Evolutionary conservation across 257 asterid species (phyloP), one percentile per base, ranked within the genome.

Genomic region (Anisodus tanguticus): DNA sequence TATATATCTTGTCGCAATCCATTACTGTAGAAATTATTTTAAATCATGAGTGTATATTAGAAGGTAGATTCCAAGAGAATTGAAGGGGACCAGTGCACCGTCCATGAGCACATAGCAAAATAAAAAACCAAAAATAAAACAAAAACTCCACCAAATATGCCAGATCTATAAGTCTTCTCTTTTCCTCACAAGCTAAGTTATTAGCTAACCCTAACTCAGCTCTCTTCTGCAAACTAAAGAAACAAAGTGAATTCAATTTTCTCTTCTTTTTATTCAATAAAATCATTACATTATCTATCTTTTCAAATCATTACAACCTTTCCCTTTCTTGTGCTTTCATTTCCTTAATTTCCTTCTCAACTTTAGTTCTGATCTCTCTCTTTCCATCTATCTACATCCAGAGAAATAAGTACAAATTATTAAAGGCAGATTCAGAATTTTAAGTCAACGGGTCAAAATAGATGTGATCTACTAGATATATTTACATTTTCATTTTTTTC

Each of bases 241-340:
- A 69, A 69, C 53, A 69, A 69, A 69, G 78, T 69, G 78, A 39
- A 59, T 2, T 17, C 31, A 17, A 13, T 55, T 55, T 15, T 55
- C 59, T 54, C 17, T 54, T 12, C 2, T 15, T 6, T 68, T 8
- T 39, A 15, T 69, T 69, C 77, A 69, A 39, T 39, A 69, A 37
- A 68, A 39, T 69, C 78, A 69, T 39, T 37, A 68, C 86, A 85
- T 80, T 85, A 80, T 68, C 85, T 62, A 80, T 82, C 82, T 82
- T 83, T 64, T 83, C 84, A 83, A 82, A 86, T 84, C 87, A 85
- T 87, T 84, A 85, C 86, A 84, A 59, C 85, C 87, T 66, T 62
- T 62, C 51, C 72, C 53, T 85, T 83, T 54, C 82, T 88, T 86
- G 87, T 84, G 83, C 86, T 89, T 82, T 68, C 63, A 78, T 70